phyloP scores from a whole-genome alignment of 495 filamentous ascomycete genomes.

The Zalerion maritima region DNA sequence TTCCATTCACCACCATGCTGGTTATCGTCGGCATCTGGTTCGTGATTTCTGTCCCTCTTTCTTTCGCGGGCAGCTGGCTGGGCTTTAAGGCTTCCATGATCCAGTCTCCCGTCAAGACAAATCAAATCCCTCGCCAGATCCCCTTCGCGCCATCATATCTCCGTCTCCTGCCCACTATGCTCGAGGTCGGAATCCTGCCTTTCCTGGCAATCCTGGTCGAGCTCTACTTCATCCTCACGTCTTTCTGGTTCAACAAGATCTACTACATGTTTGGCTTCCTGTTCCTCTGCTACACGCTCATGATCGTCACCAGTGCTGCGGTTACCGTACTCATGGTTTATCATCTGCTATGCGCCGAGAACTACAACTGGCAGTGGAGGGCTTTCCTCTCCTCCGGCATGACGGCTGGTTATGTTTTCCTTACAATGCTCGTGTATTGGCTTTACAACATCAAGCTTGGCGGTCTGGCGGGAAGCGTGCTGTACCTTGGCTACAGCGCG shows the following conservation, averaged over 20 bases:
- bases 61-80: conserved; percentile 80
- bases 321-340: conserved; percentile 89
- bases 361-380: conserved; percentile 98
- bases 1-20: conserved; percentile 94
- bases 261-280: conserved; percentile 99
- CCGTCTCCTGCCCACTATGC: conserved; percentile 69
- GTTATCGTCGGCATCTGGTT: conserved; percentile 92
- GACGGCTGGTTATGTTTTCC: conserved; percentile 78
- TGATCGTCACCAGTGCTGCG: conserved; percentile 89
- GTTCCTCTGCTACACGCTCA: conserved; percentile 92
- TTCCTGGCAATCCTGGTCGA: conserved; percentile 96
- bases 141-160: conserved; percentile 70
- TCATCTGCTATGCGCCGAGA: conserved; percentile 86
- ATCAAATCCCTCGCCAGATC: conserved; percentile 95
- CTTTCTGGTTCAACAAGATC: conserved; percentile 92
- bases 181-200: conserved; percentile 79
- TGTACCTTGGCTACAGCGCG: conserved; percentile 87
- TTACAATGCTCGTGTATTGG: conserved; percentile 80
- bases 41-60: conserved; percentile 82
- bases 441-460: conserved; percentile 69
- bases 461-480: conserved; percentile 67
- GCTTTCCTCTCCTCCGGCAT: conserved; percentile 79
- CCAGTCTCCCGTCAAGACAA: conserved; percentile 75
- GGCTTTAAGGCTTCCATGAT: conserved; percentile 57
- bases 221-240: conserved; percentile 96